phyloP scores from a whole-genome alignment of 2,329 filamentous ascomycete genomes.

The Fusarium pininemorale region DNA sequence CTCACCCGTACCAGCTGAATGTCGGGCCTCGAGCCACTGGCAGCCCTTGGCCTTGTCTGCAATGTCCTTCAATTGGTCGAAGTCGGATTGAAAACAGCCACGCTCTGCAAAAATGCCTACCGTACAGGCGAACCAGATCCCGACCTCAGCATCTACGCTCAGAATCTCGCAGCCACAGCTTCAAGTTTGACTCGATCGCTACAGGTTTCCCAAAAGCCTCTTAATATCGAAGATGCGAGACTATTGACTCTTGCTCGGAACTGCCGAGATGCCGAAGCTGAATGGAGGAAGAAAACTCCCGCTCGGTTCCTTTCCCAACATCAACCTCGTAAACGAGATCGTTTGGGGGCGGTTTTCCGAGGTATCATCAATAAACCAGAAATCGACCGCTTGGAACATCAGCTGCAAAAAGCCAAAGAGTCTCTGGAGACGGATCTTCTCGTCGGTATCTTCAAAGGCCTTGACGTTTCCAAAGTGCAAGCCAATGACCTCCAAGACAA shows the following conservation, averaged over 20 bases:
- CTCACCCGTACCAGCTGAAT: too few species aligned
- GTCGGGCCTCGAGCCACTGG: not conserved
- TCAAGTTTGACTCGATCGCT: accelerated
- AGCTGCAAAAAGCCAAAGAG: accelerated
- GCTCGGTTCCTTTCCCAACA: not conserved
- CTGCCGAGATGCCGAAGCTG: not conserved
- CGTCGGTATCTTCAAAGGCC: accelerated
- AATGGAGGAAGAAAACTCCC: not conserved
- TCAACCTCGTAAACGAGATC: accelerated
- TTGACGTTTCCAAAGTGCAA: accelerated
- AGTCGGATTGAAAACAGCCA: accelerated
- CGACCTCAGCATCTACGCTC: accelerated
- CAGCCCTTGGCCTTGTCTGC: accelerated
- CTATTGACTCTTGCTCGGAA: accelerated
- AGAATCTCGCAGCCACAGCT: accelerated
- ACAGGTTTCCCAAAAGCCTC: accelerated
- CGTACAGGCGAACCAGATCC: accelerated
- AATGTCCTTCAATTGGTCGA: accelerated
- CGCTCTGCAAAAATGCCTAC: not conserved
- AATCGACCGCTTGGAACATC: accelerated
- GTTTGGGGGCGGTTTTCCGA: accelerated
- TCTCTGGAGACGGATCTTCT: not conserved
- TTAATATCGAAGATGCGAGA: accelerated
- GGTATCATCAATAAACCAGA: accelerated
- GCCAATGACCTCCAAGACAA: too few species aligned